Evolutionary conservation across 2,329 filamentous ascomycete genomes (phyloP).

Genomic region (Verticillium nonalfalfae): DNA sequence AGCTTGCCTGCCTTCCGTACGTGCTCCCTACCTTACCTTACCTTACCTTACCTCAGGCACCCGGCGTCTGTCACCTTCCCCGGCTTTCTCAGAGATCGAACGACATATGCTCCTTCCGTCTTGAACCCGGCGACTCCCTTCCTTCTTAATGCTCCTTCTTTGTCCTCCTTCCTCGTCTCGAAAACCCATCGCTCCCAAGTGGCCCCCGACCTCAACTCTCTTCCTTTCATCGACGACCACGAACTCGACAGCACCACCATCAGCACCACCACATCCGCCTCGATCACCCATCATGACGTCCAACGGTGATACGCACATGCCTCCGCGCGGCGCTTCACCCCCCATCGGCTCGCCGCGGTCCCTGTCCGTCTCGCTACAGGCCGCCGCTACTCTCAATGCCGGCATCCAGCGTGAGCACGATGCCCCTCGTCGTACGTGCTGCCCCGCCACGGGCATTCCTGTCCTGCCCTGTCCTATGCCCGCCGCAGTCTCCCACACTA

Average conservation of each 20-base stretch:
- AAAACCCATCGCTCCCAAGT: constrained; percentile 1
- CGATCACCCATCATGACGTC: constrained; percentile 9
- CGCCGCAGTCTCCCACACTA: background rate
- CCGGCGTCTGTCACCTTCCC: background rate
- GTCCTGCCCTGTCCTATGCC: too few species aligned
- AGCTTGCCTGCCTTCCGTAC: background rate
- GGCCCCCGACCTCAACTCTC: constrained; percentile 9
- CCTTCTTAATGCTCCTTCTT: background rate
- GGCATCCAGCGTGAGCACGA: constrained; percentile 64
- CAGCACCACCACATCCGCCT: too few species aligned
- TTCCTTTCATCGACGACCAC: background rate
- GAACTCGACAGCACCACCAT: constrained; percentile 3
- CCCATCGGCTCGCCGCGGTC: constrained; percentile 54
- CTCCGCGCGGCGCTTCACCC: constrained; percentile 39
- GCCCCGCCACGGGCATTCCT: background rate
- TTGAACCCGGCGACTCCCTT: background rate
- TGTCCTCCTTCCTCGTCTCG: too few species aligned
- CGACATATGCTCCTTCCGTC: constrained; percentile 2
- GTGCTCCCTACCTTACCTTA: background rate
- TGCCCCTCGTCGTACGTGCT: constrained; percentile 46
- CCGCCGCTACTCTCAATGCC: constrained; percentile 71
- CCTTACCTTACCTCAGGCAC: background rate
- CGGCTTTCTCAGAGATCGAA: background rate
- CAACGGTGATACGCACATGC: constrained; percentile 8
- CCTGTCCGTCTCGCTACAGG: constrained; percentile 65